These are phyloP conservation scores for Penicillium mononematosum DNA, from an alignment of 495 filamentous ascomycete genomes.

Conservation along the genomic window DNA sequence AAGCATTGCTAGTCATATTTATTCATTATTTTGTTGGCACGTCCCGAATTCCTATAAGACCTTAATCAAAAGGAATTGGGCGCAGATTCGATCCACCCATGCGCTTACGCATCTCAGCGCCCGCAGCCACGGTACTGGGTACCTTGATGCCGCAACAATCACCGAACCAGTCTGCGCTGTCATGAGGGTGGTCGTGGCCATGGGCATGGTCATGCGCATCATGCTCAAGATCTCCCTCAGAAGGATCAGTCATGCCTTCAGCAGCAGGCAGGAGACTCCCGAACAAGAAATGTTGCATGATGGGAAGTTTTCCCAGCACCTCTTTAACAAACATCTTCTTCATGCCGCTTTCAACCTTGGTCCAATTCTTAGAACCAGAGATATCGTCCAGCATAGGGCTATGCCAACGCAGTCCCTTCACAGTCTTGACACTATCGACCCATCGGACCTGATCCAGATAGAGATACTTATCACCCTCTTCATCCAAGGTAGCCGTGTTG, in stretches of 20 bases:
- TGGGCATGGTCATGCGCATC: constrained; percentile 59
- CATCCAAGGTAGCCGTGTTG: constrained; percentile 78
- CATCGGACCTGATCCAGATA: constrained; percentile 92
- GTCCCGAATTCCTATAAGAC: neutral
- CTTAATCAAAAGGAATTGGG: constrained; percentile 87
- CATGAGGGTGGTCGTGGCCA: constrained; percentile 57
- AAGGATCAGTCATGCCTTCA: constrained; percentile 68
- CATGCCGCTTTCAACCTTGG: constrained; percentile 93
- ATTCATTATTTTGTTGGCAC: constrained; percentile 4
- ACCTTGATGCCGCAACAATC: constrained; percentile 99
- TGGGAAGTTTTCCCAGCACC: constrained; percentile 88
- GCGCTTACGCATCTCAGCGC: constrained; percentile 79
- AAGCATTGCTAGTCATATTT: neutral
- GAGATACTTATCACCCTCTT: constrained; percentile 75
- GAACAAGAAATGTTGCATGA: constrained; percentile 98
- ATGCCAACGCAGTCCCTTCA: constrained; percentile 94
- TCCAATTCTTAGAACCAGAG: constrained; percentile 85
- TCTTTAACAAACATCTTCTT: constrained; percentile 92
- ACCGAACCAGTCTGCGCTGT: constrained; percentile 67
- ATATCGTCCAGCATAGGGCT: constrained; percentile 99
- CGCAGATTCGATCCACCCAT: constrained; percentile 63
- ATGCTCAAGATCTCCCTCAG: constrained; percentile 48
- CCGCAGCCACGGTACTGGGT: constrained; percentile 85
- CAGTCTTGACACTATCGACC: constrained; percentile 94
- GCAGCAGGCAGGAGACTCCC: constrained; percentile 76